Base-by-base conservation (phyloP, 345 rosid genomes). In the Hevea brasiliensis region DNA sequence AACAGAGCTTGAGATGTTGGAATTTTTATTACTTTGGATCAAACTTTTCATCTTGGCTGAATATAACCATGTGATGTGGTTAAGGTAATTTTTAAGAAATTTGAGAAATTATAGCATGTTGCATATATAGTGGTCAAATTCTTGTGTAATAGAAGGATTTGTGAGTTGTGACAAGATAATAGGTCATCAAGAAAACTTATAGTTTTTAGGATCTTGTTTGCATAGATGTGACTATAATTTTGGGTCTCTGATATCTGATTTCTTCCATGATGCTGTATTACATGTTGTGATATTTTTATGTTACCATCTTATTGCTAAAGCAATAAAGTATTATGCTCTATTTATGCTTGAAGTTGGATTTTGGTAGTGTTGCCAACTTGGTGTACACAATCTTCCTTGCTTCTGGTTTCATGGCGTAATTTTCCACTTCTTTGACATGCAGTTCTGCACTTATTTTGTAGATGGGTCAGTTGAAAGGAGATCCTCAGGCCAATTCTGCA, bases 361-460 rank as follows among this genome's bases (percentile, higher is more conserved):
- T 7, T 37, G 66, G 35, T 32, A 18, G 57, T 76, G 55, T 41
- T 61, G 42, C 50, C 4, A 32, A 32, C 37, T 32, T 32, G 37
- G 3, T 4, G 4, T 10, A 23, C 32, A 7, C 35, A 58, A 23
- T 56, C 35, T 21, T 50, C 57, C 8, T 3, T 61, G 80, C 54
- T 60, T 27, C 62, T 77, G 71, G 69, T 80, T 86, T 83, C 90
- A 58, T 60, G 68, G 73, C 81, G 89, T 92, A 90, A 90, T 85
- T 83, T 79, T 79, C 79, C 84, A 83, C 80, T 83, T 81, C 76
- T 80, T 90, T 92, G 94, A 92, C 92, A 76, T 89, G 95, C 91
- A 88, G 97, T 92, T 88, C 77, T 90, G 81, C 85, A 83, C 84
- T 94, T 90, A 80, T 88, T 88, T 88, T 95, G 94, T 88, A 91